Evolutionary conservation across 495 filamentous ascomycete species (phyloP), one percentile per base, ranked within the genome.

Genomic region (Filosporella fistucella): DNA sequence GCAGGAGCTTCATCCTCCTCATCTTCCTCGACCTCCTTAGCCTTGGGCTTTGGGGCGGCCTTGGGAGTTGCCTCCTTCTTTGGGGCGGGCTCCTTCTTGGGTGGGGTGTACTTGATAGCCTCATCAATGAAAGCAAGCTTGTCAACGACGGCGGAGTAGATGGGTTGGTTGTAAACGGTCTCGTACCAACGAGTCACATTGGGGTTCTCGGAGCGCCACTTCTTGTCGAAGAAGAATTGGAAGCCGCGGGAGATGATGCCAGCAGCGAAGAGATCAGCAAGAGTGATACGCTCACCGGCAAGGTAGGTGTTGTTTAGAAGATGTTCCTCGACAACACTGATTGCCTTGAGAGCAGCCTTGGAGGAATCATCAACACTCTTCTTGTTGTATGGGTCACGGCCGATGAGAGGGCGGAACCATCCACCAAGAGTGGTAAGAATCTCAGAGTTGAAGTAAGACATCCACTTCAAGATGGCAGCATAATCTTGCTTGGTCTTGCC

Each of bases 401-500:
- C 91, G 35, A 56, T 30, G 54, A 97, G 81, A 47, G 93, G 94
- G 61, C 86, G 84, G 81, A 86, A 95, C 89, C 89, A 96, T 57
- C 63, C 73, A 68, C 77, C 87, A 46, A 97, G 69, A 52, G 70
- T 60, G 50, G 83, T 70, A 52, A 96, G 78, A 55, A 95, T 63
- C 72, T 97, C 94, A 52, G 69, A 52, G 79, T 95, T 95, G 77
- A 81, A 81, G 70, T 81, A 95, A 36, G 91, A 96, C 85, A 95
- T 84, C 91, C 91, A 96, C 63, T 84, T 84, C 65, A 99, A 77
- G 73, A 99, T 97, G 56, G 91, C 91, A 60, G 93, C 93, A 70
- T 91, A 91, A 62, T 99, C 93, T 74, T 97, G 90, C 85, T 99
- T 99, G 72, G 91, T 97, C 82, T 96, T 96, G 63, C 93, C 93